Evolutionary conservation across 306 rosid species (phyloP).

Genomic region (Biancaea sappan): DNA sequence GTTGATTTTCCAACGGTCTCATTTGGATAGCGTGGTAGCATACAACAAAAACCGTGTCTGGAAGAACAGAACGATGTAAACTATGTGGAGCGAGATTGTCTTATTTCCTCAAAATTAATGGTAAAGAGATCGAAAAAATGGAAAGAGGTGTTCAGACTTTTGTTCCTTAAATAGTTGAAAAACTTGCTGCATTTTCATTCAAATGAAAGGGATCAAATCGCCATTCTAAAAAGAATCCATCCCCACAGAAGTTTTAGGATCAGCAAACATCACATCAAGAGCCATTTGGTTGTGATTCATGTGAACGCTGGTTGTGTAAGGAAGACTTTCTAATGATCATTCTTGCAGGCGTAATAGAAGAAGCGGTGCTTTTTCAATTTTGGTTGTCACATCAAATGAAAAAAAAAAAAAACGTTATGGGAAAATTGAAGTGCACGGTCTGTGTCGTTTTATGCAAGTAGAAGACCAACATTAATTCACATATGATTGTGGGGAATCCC

Average conservation of each 20-base stretch:
- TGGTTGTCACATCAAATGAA: no score
- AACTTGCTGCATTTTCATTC: no score
- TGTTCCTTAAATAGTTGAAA: not conserved
- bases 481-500: not conserved
- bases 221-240: no score
- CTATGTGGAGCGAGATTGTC: slow-evolving; percentile 15
- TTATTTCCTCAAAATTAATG: not conserved
- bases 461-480: not conserved
- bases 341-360: not conserved
- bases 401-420: no score
- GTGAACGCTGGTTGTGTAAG: not conserved
- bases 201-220: not conserved
- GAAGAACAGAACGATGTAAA: not conserved
- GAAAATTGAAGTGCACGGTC: not conserved
- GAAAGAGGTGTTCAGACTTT: not conserved
- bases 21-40: not conserved
- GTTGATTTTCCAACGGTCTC: slow-evolving; percentile 5
- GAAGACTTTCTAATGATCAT: not conserved
- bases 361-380: not conserved
- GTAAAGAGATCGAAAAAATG: not conserved
- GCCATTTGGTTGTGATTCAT: no score
- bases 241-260: no score
- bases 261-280: no score
- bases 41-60: not conserved
- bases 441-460: not conserved